A percentile compares a stretch with the other conserved stretches of the same genome.
Conservation (phyloP, 441 rosid genomes). For the Dalechampia spathulata region DNA sequence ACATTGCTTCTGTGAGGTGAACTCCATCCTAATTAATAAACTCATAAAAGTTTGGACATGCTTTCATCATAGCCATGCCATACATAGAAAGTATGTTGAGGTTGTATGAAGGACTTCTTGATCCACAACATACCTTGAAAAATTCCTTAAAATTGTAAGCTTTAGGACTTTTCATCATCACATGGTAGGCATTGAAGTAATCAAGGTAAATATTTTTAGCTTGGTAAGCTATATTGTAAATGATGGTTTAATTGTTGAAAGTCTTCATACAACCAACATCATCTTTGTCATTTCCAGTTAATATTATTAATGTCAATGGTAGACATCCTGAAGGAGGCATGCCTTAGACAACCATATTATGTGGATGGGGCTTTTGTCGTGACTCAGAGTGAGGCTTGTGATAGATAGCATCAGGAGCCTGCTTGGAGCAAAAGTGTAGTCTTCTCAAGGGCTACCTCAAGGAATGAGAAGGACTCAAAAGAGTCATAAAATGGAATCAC, state of each 20-base stretch:
- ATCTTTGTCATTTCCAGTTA: conserved; percentile 57
- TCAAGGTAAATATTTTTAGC: conserved; percentile 52
- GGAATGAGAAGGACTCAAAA: too few relatives aligned
- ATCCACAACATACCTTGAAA: conserved; percentile 83
- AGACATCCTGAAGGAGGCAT: conserved; percentile 76
- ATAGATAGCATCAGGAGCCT: too few relatives aligned
- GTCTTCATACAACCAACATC: conserved; percentile 67
- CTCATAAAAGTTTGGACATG: conserved; percentile 46
- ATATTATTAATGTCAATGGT: conserved; percentile 52
- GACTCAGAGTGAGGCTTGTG: too few relatives aligned
- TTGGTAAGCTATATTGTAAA: conserved; percentile 49
- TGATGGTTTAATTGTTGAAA: conserved; percentile 40
- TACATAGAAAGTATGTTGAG: conserved; percentile 46
- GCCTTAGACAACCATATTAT: conserved; percentile 77
- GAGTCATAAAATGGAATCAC: too few relatives aligned
- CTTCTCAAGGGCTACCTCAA: too few relatives aligned
- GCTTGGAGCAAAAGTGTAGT: too few relatives aligned
- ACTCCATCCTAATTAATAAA: conserved; percentile 96
- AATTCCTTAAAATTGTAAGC: conserved; percentile 58
- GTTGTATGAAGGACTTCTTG: conserved; percentile 62
- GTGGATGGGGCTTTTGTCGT: too few relatives aligned
- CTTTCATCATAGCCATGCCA: conserved; percentile 37
- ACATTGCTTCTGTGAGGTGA: conserved; percentile 88
- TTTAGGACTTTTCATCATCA: conserved; percentile 38
- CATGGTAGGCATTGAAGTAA: conserved; percentile 68